Evolutionary conservation across 1,284 basidiomycete species (phyloP).

Genomic region (Ceratobasidium sp.): DNA sequence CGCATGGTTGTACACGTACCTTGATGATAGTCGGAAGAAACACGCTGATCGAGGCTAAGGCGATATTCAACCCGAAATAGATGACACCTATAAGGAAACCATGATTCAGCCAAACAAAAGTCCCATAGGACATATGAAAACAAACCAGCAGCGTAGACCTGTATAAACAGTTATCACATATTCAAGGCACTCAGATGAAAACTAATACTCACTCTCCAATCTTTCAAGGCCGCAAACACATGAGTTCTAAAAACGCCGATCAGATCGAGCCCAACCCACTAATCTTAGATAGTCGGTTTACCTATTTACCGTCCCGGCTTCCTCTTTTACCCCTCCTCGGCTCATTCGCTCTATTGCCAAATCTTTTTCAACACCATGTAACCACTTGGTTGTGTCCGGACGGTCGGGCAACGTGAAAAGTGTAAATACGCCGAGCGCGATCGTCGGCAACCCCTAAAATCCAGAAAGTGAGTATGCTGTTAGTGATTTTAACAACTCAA

Average conservation of each 20-base stretch:
- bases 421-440: constrained; percentile 76
- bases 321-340: constrained; percentile 74
- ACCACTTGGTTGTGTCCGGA: constrained; percentile 79
- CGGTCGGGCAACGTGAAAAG: constrained; percentile 79
- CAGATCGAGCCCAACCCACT: neutral
- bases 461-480: neutral
- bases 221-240: constrained; percentile 72
- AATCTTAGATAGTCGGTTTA: constrained; percentile 59
- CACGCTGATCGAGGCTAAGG: constrained; percentile 82
- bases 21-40: constrained; percentile 88
- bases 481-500: constrained; percentile 8
- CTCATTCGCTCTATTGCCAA: constrained; percentile 83
- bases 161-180: constrained; percentile 1
- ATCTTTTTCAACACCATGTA: constrained; percentile 79
- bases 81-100: constrained; percentile 62
- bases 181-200: constrained; percentile 1
- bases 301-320: constrained; percentile 75
- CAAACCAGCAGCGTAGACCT: constrained; percentile 3
- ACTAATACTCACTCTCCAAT: constrained; percentile 71
- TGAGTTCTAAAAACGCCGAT: constrained; percentile 63
- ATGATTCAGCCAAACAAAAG: neutral
- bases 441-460: constrained; percentile 70
- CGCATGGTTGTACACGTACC: constrained; percentile 40
- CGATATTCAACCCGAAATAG: constrained; percentile 84
- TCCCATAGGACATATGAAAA: constrained; percentile 69